Percentiles rank a stretch among this genome's conserved stretches.
Evolutionary conservation across 2,329 filamentous ascomycete species (phyloP).

Genomic region (Diaporthe nobilis): DNA sequence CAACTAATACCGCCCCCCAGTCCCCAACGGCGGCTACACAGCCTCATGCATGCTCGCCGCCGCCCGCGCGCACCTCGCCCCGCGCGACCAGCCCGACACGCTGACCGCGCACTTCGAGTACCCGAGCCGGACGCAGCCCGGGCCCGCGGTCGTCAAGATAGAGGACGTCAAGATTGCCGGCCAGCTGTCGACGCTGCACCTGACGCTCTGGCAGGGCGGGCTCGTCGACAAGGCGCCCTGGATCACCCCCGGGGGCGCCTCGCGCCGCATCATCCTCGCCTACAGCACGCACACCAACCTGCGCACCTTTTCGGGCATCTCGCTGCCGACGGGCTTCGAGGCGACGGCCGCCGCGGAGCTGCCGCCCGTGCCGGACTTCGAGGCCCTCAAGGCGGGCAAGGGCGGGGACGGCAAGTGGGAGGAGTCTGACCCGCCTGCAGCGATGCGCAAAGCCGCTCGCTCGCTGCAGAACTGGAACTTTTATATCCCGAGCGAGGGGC

Average conservation of each 20-base stretch:
- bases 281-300: conserved; percentile 58
- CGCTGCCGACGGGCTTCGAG: conserved; percentile 39
- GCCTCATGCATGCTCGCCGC: conserved; percentile 57
- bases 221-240: conserved; percentile 53
- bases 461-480: conserved; percentile 51
- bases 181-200: conserved; percentile 57
- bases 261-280: conserved; percentile 51
- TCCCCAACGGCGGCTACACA: conserved; percentile 64
- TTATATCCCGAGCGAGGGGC: conserved; percentile 47
- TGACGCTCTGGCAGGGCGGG: conserved; percentile 57
- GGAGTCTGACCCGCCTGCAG: not conserved
- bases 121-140: conserved; percentile 55
- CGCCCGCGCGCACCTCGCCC: conserved; percentile 52
- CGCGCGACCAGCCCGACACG: conserved; percentile 54
- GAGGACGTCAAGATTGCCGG: conserved; percentile 59
- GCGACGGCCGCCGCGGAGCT: not conserved
- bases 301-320: conserved; percentile 47
- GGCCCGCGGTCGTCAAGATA: conserved; percentile 55
- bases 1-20: conserved; percentile 41
- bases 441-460: conserved; percentile 34
- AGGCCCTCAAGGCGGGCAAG: not conserved
- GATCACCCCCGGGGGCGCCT: conserved; percentile 50
- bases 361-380: conserved; percentile 18
- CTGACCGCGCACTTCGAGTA: conserved; percentile 59
- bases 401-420: conserved; percentile 16